Conservation (phyloP, 2,329 filamentous ascomycete species). For the Scedosporium dehoogii region DNA sequence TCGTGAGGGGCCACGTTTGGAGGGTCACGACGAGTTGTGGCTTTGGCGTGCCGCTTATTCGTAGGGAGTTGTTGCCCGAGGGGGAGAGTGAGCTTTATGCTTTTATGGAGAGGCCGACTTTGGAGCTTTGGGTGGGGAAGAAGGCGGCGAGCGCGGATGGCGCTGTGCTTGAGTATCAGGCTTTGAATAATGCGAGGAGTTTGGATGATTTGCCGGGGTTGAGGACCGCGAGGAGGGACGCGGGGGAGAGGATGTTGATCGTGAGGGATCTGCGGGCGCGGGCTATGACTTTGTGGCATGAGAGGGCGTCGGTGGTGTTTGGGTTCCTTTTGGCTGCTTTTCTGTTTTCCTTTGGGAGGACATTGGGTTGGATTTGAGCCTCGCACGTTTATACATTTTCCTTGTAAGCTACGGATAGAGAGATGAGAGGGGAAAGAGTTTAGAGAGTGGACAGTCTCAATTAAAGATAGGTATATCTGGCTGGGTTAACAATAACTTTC, state of each 20-base stretch:
- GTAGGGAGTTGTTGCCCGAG: slow-evolving; percentile 24
- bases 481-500: neutral
- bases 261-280: slow-evolving; percentile 13
- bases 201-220: slow-evolving; percentile 52
- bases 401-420: neutral
- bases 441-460: neutral
- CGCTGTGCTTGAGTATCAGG: slow-evolving; percentile 42
- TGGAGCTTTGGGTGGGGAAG: slow-evolving; percentile 41
- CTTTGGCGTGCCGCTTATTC: slow-evolving; percentile 49
- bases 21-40: slow-evolving; percentile 60
- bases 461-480: neutral
- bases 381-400: neutral
- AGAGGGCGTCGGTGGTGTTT: slow-evolving; percentile 21
- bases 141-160: slow-evolving; percentile 34
- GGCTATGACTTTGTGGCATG: slow-evolving; percentile 14
- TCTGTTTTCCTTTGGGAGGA: slow-evolving; percentile 7
- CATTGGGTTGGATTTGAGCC: neutral
- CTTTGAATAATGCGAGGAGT: slow-evolving; percentile 41
- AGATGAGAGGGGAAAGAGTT: neutral
- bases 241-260: slow-evolving; percentile 34
- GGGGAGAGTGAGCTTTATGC: slow-evolving; percentile 24
- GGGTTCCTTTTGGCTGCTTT: slow-evolving; percentile 19
- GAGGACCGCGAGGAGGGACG: slow-evolving; percentile 37
- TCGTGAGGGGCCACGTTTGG: slow-evolving; percentile 52
- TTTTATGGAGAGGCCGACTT: slow-evolving; percentile 44